Base-by-base conservation (phyloP, 768 basidiomycete genomes). In the Neoboletus subvelutipes region DNA sequence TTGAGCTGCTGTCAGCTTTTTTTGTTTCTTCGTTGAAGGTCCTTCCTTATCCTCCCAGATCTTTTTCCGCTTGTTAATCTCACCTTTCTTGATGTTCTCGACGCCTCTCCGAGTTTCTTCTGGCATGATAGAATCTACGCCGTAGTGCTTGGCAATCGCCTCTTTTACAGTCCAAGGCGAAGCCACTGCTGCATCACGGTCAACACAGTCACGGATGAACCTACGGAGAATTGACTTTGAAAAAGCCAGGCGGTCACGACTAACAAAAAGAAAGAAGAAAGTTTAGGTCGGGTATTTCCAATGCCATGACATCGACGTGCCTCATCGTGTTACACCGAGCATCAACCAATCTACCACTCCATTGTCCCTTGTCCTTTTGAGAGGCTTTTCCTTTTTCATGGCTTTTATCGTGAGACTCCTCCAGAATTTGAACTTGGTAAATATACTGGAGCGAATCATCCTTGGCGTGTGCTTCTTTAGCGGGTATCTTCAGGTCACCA, bases 81-180 rank as follows among this genome's bases (percentile, higher is more conserved):
- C 94, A 40, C 86, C 87, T 61, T 89, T 90, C 75, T 91, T 90
- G 59, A 91, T 83, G 56, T 75, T 83, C 66, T 89, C 87, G 12
- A 94, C 92, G 8, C 85, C 84, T 67, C 83, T 86, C 47, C 87
- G 82, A 26, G 88, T 88, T 66, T 87, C 90, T 63, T 90, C 92
- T 0, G 93, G 86, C 90, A 95, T 94, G 51, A 90, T 78, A 26
- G 83, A 85, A 59, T 88, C 84, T 31, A 99, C 87, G 12, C 90
- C 90, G 73, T 94, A 97, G 52, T 86, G 83, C 56, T 82, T 81
- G 1, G 94, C 95, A 54, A 98, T 89, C 7, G 79, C 75, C 2
- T 83, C 83, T 71, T 98, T 98, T 31, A 98, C 94, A 2, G 86
- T 88, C 97, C 97, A 99, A 7, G 97, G 96, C 1, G 93, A 92